Evolutionary conservation across 1,139 yeast genomes (phyloP), one percentile per base, ranked within the genome.

Genomic region (Arxiozyma telluris): DNA sequence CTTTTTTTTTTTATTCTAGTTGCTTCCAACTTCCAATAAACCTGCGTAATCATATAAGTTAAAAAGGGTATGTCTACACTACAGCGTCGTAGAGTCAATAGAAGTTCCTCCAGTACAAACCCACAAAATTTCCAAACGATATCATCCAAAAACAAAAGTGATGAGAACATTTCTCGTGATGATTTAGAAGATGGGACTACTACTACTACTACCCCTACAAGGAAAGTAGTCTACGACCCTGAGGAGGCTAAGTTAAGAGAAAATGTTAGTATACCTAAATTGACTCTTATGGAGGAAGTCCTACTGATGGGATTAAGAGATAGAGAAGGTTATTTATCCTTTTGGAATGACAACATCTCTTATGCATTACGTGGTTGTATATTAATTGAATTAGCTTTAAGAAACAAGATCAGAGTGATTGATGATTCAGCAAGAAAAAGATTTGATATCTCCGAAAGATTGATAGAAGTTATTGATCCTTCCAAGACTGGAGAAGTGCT

Each of bases 321-420:
- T 70, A 86, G 87, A 64, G 98, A 93, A 71, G 98, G 98, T 7
- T 90, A 91, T 70, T 76, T 93, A 55, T 89, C 97, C 23, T 93
- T 93, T 71, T 93, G 98, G 98, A 94, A 93, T 70, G 99, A 93
- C 71, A 91, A 89, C 70, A 91, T 93, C 55, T 89, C 97, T 34
- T 94, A 93, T 72, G 96, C 97, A 1, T 78, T 93, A 57, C 83
- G 99, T 64, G 99, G 98, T 15, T 87, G 97, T 68, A 93, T 93
- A 59, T 68, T 93, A 55, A 79, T 93, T 71, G 99, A 93, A 71
- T 77, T 93, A 70, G 96, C 98, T 1, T 81, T 93, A 66, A 81
- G 98, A 63, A 91, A 90, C 55, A 87, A 86, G 66, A 89, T 93
- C 65, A 79, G 93, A 53, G 82, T 94, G 76, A 87, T 90, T 49